Evolutionary conservation across 2,329 filamentous ascomycete species (phyloP), one percentile per base, ranked within the genome.

Genomic region (Diaporthe aspalathi): DNA sequence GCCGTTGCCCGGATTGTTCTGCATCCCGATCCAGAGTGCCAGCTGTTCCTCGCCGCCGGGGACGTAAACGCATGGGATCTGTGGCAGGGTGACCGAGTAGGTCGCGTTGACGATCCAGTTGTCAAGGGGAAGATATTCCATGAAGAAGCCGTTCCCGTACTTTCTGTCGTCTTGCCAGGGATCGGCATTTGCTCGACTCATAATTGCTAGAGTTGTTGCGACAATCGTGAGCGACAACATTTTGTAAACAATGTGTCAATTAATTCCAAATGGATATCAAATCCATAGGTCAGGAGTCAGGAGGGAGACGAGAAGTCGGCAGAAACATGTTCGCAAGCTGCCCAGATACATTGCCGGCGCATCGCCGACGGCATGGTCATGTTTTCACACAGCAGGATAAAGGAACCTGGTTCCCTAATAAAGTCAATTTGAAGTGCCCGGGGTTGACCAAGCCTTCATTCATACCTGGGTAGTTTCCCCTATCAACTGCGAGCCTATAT

Each of bases 131-230:
- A 45, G 38, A 2, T 45, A 29, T 22, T 32, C 17, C 56, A 62
- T 62, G 56, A 47, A 62, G 9, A 62, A 62, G 24, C 56, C 56
- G 12, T 62, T 45, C 1, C 40, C 56, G 16, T 24, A 40, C 7
- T 62, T 45, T 12, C 40, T 47, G 17, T 62, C 56, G 9, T n/a
- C 56, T n/a, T 62, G 38, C 56, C 40, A 62, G 9, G 56, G 56
- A 24, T 47, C 40, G n/a, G 56, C 56, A 2, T 8, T n/a, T 29
- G 17, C 24, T 32, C 14, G 17, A 2, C 40, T 40, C 0, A 29
- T 3, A 9, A 62, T 2, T 5, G 9, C 40, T 1, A n/a, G 2
- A 5, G 22, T 5, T 9, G 14, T n/a, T 5, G 27, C 12, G 5
- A 20, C 16, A 2, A 45, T n/a, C 4, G 56, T 4, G 5, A 45